A percentile compares a stretch with the other conserved stretches of the same genome.
phyloP scores from a whole-genome alignment of 805 yeast species.

The Starmerella bacillaris region DNA sequence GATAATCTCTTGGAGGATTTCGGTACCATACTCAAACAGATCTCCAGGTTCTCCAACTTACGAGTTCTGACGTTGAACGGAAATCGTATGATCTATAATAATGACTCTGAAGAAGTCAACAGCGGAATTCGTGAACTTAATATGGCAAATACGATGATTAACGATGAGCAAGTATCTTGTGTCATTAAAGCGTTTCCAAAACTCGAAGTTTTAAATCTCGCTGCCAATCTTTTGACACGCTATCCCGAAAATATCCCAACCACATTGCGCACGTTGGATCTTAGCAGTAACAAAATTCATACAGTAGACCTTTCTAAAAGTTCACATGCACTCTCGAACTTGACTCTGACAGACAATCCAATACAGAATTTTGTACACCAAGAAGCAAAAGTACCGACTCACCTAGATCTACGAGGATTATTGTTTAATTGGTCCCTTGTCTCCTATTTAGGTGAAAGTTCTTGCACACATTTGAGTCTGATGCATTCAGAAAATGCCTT shows the following conservation, averaged over 20 bases:
- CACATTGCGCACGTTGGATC: slow-evolving; percentile 19
- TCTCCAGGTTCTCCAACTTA: slow-evolving; percentile 24
- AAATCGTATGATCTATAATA: slow-evolving; percentile 17
- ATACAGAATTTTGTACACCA: slow-evolving; percentile 14
- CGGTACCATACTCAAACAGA: slow-evolving; percentile 25
- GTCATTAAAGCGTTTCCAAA: slow-evolving; percentile 8
- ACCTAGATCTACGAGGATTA: slow-evolving; percentile 1
- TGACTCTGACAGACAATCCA: slow-evolving; percentile 23
- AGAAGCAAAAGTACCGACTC: neutral
- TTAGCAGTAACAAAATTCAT: slow-evolving; percentile 26
- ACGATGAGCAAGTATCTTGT: too few species aligned
- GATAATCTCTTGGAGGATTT: slow-evolving; percentile 36
- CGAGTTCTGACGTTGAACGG: slow-evolving; percentile 32
- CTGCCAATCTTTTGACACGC: slow-evolving; percentile 24
- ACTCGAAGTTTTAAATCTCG: slow-evolving; percentile 8
- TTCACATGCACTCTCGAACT: too few species aligned
- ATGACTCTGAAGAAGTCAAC: neutral
- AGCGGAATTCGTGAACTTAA: slow-evolving; percentile 19
- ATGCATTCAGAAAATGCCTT: slow-evolving; percentile 26
- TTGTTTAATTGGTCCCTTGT: slow-evolving; percentile 5
- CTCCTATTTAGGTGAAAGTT: slow-evolving; percentile 24
- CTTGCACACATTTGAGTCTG: slow-evolving; percentile 27
- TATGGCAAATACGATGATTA: slow-evolving; percentile 23
- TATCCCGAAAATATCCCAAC: slow-evolving; percentile 19
- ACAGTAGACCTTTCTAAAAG: too few species aligned